phyloP scores from a whole-genome alignment of 2,329 filamentous ascomycete species.

The Drechmeria coniospora region DNA sequence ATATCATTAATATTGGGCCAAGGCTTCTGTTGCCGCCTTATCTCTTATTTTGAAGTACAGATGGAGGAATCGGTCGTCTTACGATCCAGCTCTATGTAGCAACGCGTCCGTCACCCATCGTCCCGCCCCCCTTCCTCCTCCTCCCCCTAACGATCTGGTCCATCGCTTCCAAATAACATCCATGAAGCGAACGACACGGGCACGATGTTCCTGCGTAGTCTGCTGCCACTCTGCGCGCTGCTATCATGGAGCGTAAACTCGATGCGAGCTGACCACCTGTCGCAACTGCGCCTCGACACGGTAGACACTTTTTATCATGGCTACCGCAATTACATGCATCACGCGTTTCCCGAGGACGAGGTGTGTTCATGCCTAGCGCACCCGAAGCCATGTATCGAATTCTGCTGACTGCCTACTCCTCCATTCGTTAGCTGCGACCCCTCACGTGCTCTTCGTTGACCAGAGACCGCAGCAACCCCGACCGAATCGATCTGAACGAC shows the following conservation, averaged over 20 bases:
- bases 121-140: too few relatives aligned
- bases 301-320: conserved; percentile 91
- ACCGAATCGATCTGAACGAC: conserved; percentile 80
- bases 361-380: conserved; percentile 17
- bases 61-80: too few relatives aligned
- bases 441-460: conserved; percentile 72
- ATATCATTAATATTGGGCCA: too few relatives aligned
- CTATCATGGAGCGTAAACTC: conserved; percentile 28
- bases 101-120: background rate
- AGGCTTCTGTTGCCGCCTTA: too few relatives aligned
- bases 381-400: background rate
- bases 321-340: conserved; percentile 82
- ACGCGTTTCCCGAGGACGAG: conserved; percentile 94
- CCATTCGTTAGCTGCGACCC: conserved; percentile 50
- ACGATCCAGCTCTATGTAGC: too few relatives aligned
- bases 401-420: conserved; percentile 4
- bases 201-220: conserved; percentile 14
- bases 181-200: conserved; percentile 9
- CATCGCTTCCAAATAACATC: too few relatives aligned
- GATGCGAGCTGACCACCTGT: conserved; percentile 41
- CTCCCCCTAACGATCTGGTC: too few relatives aligned
- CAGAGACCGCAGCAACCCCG: conserved; percentile 64
- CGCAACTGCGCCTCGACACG: conserved; percentile 41
- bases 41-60: too few relatives aligned
- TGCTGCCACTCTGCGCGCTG: conserved; percentile 13